Evolutionary conservation across 495 filamentous ascomycete genomes (phyloP).

Genomic region (Penicillium malachiteum): DNA sequence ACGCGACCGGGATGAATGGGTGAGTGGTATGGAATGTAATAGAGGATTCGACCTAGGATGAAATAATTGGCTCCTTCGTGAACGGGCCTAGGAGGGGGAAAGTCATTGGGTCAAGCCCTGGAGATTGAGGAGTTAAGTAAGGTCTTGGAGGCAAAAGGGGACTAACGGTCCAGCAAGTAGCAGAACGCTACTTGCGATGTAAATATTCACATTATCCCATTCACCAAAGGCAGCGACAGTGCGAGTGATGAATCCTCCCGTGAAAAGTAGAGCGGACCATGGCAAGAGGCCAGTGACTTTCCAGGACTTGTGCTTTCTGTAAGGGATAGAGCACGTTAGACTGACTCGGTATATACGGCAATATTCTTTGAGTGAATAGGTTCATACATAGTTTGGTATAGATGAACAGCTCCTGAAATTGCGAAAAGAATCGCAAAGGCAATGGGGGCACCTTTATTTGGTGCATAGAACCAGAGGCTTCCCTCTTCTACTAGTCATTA

Average conservation of each 20-base stretch:
- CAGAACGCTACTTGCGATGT: slow-evolving; percentile 60
- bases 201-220: slow-evolving; percentile 55
- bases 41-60: slow-evolving; percentile 71
- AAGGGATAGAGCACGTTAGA: background rate
- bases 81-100: slow-evolving; percentile 61
- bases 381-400: slow-evolving; percentile 60
- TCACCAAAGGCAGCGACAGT: slow-evolving; percentile 56
- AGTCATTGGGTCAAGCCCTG: too few species aligned
- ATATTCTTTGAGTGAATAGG: too few species aligned
- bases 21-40: slow-evolving; percentile 75
- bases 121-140: background rate
- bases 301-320: slow-evolving; percentile 46
- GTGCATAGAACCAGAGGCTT: slow-evolving; percentile 70
- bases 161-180: slow-evolving; percentile 65
- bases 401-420: slow-evolving; percentile 55
- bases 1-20: slow-evolving; percentile 78
- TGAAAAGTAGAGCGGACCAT: slow-evolving; percentile 52
- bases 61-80: slow-evolving; percentile 76
- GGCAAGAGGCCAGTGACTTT: slow-evolving; percentile 56
- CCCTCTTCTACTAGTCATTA: slow-evolving; percentile 34
- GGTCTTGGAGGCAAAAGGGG: background rate
- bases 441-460: slow-evolving; percentile 69
- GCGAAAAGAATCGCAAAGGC: slow-evolving; percentile 66
- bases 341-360: too few species aligned
- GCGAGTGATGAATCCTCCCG: slow-evolving; percentile 58